Conservation (phyloP, 1,284 basidiomycete species). For the Trametes versicolor region DNA sequence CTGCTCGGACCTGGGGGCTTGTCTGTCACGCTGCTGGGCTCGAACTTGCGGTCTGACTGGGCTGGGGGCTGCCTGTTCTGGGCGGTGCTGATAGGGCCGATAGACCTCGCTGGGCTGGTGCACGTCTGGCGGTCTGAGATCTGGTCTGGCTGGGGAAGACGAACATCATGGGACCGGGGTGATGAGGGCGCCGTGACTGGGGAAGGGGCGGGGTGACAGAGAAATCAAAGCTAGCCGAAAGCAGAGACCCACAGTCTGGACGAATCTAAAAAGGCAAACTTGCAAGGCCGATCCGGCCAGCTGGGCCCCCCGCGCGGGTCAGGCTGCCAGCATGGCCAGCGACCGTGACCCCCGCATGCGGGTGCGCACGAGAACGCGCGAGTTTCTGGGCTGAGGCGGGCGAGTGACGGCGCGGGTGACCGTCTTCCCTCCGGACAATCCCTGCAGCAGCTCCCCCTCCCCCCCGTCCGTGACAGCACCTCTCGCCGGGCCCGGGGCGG, state of each 20-base stretch:
- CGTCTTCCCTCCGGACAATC: not conserved
- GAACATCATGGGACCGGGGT: constrained; percentile 40
- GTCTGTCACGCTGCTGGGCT: constrained; percentile 4
- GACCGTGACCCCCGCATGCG: not conserved
- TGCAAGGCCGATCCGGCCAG: constrained; percentile 39
- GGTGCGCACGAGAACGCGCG: not conserved
- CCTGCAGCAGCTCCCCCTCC: not conserved
- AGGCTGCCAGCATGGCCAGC: not conserved
- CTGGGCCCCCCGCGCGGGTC: constrained; percentile 3
- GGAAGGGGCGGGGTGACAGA: constrained; percentile 27
- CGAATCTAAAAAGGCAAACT: constrained; percentile 46
- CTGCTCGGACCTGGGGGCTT: not conserved
- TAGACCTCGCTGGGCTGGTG: not conserved
- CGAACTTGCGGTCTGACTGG: constrained; percentile 8
- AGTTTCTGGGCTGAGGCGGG: not conserved
- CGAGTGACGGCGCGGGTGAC: not conserved
- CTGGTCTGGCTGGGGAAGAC: constrained; percentile 22
- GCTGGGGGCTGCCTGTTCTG: constrained; percentile 10
- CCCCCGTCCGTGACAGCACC: not conserved
- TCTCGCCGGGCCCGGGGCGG: not conserved
- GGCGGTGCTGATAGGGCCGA: constrained; percentile 11
- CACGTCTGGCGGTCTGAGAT: not conserved
- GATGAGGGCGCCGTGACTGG: constrained; percentile 32
- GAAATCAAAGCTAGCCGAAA: constrained; percentile 43
- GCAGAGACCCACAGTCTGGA: constrained; percentile 43